A percentile compares a stretch with the other conserved stretches of the same genome.
Conservation (phyloP, 1,284 basidiomycete species). For the Microbotryum saponariae region DNA sequence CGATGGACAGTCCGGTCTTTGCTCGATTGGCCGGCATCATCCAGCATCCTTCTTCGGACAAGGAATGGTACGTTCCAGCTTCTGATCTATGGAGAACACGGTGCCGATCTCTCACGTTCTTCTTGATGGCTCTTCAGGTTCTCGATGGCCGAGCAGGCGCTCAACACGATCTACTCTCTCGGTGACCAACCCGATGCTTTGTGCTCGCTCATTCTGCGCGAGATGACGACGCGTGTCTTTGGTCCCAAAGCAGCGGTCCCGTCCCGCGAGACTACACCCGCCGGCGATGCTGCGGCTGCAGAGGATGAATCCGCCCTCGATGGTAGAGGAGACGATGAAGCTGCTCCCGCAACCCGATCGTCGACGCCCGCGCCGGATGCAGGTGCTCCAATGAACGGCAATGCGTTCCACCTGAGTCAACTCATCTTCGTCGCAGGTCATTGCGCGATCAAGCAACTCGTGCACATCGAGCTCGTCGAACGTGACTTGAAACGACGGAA, state of each 20-base stretch:
- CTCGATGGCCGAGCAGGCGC: constrained; percentile 86
- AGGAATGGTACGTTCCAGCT: constrained; percentile 57
- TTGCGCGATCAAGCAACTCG: constrained; percentile 94
- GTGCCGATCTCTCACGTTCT: constrained; percentile 12
- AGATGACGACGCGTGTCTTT: constrained; percentile 68
- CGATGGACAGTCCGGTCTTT: constrained; percentile 85
- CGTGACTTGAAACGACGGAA: constrained; percentile 94
- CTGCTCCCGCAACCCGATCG: background rate
- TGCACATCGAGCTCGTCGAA: constrained; percentile 93
- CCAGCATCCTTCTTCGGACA: constrained; percentile 66
- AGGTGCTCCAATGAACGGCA: constrained; percentile 45
- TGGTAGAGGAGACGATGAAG: constrained; percentile 1
- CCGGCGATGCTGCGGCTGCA: constrained; percentile 11
- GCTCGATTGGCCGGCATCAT: constrained; percentile 69
- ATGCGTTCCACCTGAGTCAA: constrained; percentile 81
- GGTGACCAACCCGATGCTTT: constrained; percentile 87
- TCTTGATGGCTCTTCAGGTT: constrained; percentile 50
- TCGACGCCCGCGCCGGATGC: background rate
- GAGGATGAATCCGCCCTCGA: constrained; percentile 15
- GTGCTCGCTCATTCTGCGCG: constrained; percentile 73
- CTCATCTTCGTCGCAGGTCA: constrained; percentile 91
- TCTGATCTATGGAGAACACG: constrained; percentile 15
- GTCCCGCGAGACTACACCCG: constrained; percentile 1
- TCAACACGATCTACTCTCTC: constrained; percentile 91
- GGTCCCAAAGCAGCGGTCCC: constrained; percentile 29